Evolutionary conservation across 306 rosid species (phyloP), one percentile per base, ranked within the genome.

Genomic region (Quercus ilex): DNA sequence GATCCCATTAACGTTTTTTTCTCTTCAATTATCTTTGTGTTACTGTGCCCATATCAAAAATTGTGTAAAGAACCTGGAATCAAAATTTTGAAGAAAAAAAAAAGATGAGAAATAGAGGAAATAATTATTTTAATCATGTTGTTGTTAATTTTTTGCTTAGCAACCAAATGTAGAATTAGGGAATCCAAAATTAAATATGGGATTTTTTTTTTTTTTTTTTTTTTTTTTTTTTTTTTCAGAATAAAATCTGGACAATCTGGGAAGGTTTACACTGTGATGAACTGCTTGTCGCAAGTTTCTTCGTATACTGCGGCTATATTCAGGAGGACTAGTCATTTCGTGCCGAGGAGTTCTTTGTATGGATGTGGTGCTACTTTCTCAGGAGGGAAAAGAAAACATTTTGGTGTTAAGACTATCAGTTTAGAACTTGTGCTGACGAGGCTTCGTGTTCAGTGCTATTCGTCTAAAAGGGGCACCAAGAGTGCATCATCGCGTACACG

Each of bases 281-380:
- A 74, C 88, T 78, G 88, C 85, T 80, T 87, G 74, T 87, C 87
- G 20, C 88, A 84, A 7, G 71, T 90, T 15, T 85, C 96, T 69
- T 86, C 90, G 0, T 80, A 75, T 64, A 78, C 93, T 19, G 81
- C 91, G 19, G 87, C 88, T 70, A 55, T 83, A 18, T 21, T 90
- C 75, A 75, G 84, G 49, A 85, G 83, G 51, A 82, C 88, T 38
- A 55, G 83, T 69, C 81, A 65, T 70, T 73, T 83, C 49, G 56
- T 78, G 23, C 18, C 87, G 3, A n/a, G 78, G 63, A 81, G 68
- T 28, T 72, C 84, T 76, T 60, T 85, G 10, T 31, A 69, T 79
- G 63, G 83, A 25, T 43, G 76, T 69, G 64, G 74, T 69, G 64
- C 78, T 62, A 60, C 18, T 74, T 33, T 30, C 83, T 77, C 88